These are phyloP conservation scores for Puccinia horiana DNA, from an alignment of 1,284 basidiomycete species.

Conservation along the genomic window DNA sequence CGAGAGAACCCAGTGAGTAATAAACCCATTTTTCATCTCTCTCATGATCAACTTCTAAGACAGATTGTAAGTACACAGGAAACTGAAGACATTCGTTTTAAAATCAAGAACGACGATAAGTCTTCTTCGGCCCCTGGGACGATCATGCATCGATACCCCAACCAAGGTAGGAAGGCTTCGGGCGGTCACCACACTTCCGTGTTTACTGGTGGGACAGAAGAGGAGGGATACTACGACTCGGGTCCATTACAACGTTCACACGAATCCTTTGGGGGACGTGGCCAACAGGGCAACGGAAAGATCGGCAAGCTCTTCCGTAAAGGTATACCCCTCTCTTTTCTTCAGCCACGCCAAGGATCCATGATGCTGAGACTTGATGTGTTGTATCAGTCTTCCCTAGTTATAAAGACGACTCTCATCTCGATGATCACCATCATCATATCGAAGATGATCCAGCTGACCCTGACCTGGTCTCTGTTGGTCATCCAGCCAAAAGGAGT, in stretches of 20 bases:
- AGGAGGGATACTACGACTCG: slow-evolving; percentile 42
- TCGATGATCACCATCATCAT: not conserved
- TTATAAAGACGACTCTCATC: not conserved
- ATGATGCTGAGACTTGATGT: no score
- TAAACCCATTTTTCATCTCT: not conserved
- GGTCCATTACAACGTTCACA: slow-evolving; percentile 21
- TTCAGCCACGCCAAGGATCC: not conserved
- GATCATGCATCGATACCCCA: not conserved
- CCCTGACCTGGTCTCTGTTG: not conserved
- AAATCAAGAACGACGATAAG: not conserved
- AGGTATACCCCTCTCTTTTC: not conserved
- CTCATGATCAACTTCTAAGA: not conserved
- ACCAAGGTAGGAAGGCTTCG: not conserved
- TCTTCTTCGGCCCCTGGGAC: not conserved
- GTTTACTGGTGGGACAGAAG: not conserved
- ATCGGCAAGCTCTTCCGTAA: slow-evolving; percentile 46
- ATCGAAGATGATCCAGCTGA: not conserved
- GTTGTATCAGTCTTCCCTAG: slow-evolving; percentile 5
- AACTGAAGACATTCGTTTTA: not conserved
- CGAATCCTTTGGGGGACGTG: not conserved
- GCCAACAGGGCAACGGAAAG: slow-evolving; percentile 1
- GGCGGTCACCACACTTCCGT: no score
- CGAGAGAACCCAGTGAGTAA: not conserved
- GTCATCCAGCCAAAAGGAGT: not conserved
- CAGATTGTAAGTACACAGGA: no score